Evolutionary conservation across 176 grass and related monocot species (phyloP), one percentile per base, ranked within the genome.

Genomic region (Oryza meridionalis): DNA sequence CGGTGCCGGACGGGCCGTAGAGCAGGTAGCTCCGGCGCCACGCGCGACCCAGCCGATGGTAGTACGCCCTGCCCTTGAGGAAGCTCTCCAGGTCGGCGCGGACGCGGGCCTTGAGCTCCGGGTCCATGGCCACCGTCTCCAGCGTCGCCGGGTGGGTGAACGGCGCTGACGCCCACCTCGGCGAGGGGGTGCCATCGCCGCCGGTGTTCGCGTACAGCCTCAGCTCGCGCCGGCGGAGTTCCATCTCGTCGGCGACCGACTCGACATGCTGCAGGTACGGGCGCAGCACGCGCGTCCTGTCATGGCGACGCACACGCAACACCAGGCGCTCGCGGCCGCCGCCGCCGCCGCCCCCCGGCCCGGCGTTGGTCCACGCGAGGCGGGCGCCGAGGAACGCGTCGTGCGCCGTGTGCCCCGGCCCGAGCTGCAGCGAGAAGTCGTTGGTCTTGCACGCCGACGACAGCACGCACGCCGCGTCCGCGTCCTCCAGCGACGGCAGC

Each of bases 21-120:
- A 99, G 93, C 27, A 99, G 93, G 81, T 99, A 99, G 88, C 97
- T 99, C 70, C 97, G 90, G 16, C 97, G 97, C 97, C 97, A 99
- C 0, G 94, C 93, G 75, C 97, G 89, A 42, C 97, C 93, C 2
- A 99, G 89, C 5, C 86, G 91, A 82, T 96, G 93, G 77, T 96
- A 99, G 85, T 96, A 99, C 0, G 81, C 78, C 32, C 88, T 89
- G 78, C 93, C 97, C 66, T 96, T 93, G 76, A 99, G 81, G 78
- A 99, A 99, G 38, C 29, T 77, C 82, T 96, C 97, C 6, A 99
- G 76, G 76, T 99, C 97, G 42, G 81, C 71, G 50, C 90, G 83
- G 45, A 96, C 77, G 8, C 91, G 91, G 33, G 75, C 15, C 84
- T 94, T 96, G 63, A 99, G 93, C 21, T 92, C 94, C 42, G 89